Conservation (phyloP, 495 filamentous ascomycete genomes). For the Podospora fimiseda region DNA sequence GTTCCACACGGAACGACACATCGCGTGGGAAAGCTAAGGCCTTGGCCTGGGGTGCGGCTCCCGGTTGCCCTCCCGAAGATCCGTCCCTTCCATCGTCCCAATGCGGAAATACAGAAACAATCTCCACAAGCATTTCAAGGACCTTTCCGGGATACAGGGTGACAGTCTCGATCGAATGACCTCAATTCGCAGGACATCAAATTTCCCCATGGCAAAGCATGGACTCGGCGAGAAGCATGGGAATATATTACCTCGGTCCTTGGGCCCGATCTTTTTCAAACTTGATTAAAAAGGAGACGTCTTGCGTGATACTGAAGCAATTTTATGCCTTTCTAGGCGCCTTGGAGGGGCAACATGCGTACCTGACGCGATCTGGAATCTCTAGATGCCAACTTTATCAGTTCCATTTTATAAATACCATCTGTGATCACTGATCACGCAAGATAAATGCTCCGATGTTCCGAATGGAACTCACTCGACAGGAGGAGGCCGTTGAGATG, state of each 20-base stretch:
- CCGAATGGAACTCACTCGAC: too few species aligned
- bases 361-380: too few species aligned
- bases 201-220: not conserved
- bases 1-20: constrained; percentile 15
- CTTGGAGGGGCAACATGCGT: too few species aligned
- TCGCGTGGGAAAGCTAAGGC: constrained; percentile 9
- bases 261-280: not conserved
- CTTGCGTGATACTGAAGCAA: not conserved
- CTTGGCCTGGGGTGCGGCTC: constrained; percentile 11
- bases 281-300: not conserved
- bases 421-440: too few species aligned
- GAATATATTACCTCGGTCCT: not conserved
- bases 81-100: constrained; percentile 9
- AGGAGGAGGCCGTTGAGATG: too few species aligned
- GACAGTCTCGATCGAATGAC: not conserved
- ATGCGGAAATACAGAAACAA: constrained; percentile 11
- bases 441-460: too few species aligned
- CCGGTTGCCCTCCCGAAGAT: constrained; percentile 12
- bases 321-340: constrained; percentile 3
- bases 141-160: not conserved
- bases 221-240: not conserved
- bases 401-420: too few species aligned
- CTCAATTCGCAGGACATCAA: not conserved
- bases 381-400: too few species aligned
- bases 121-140: not conserved